phyloP scores from a whole-genome alignment of 345 rosid species.

The Gossypium turneri region DNA sequence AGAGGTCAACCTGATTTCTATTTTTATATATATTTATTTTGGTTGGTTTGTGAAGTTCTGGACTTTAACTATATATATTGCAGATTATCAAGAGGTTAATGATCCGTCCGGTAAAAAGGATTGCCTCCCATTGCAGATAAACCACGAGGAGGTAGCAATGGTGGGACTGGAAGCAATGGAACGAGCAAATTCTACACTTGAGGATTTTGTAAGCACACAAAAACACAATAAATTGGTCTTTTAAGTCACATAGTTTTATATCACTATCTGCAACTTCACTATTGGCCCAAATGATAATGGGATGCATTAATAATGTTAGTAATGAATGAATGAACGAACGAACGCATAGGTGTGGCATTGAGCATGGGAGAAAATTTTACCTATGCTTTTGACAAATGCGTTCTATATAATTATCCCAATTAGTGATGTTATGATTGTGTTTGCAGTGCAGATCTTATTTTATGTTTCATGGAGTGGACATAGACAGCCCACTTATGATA shows the following conservation, averaged over 20 bases:
- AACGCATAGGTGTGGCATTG: neutral
- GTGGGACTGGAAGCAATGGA: constrained; percentile 78
- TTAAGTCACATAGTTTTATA: neutral
- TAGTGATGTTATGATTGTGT: constrained; percentile 7
- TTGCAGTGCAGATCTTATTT: constrained; percentile 86
- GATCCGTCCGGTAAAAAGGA: constrained; percentile 15
- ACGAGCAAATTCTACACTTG: constrained; percentile 88
- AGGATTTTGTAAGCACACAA: constrained; percentile 65
- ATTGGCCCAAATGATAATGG: neutral
- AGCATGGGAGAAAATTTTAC: neutral
- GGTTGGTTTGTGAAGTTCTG: neutral
- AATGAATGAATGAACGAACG: neutral
- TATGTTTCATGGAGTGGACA: constrained; percentile 82
- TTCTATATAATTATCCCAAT: neutral
- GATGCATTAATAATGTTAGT: neutral
- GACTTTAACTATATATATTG: neutral
- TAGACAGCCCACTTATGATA: constrained; percentile 45
- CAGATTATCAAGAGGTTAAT: constrained; percentile 18
- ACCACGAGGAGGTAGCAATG: constrained; percentile 33
- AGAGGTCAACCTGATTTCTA: constrained; percentile 17
- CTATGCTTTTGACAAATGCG: neutral
- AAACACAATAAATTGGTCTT: neutral
- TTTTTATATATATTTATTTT: neutral
- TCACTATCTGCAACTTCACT: neutral
- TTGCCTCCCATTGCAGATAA: constrained; percentile 7